Evolutionary conservation across 106 monocot genomes (phyloP), one percentile per base, ranked within the genome.

Genomic region (Agapanthus africanus): DNA sequence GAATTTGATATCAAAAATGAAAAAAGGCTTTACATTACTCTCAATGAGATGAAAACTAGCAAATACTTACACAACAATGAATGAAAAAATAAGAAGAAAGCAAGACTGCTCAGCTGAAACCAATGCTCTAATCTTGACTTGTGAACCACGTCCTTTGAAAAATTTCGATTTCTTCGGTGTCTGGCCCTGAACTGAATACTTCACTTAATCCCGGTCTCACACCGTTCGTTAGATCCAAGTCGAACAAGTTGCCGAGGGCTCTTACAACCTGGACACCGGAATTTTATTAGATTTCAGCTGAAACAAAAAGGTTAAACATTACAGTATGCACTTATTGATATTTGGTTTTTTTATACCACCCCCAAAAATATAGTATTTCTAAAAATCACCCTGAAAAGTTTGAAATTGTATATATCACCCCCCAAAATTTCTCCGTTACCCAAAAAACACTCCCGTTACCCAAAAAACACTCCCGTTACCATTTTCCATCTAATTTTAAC

Each of bases 141-240:
- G 83, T 79, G 65, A 83, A 80, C 66, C 77, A 77, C 87, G 80
- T 80, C 46, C 79, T 74, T 39, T 73, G 80, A 73, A 87, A 87
- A 46, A 87, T 47, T 57, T 79, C 77, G n/a, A 87, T 80, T 7
- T 87, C 87, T 25, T 77, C 74, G 0, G 83, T 71, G 25, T 59
- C 31, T 59, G 57, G 57, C 57, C 57, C 26, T 82, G 82, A 9
- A 74, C 69, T 23, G 66, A 87, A 78, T 4, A 80, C 74, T 49
- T 62, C 75, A 15, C 87, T 87, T 40, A 74, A 72, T 19, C 87
- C 87, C 2, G 87, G 87, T 63, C 70, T 71, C 33, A 83, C 14
- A 39, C 88, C 84, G 36, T 88, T 88, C 61, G 61, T 88, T 11
- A 88, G 37, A 71, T 88, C 84, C 25, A 68, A 54, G 16, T 84